phyloP scores from a whole-genome alignment of 768 basidiomycete genomes.

The Xerocomus brunneocitrinus region DNA sequence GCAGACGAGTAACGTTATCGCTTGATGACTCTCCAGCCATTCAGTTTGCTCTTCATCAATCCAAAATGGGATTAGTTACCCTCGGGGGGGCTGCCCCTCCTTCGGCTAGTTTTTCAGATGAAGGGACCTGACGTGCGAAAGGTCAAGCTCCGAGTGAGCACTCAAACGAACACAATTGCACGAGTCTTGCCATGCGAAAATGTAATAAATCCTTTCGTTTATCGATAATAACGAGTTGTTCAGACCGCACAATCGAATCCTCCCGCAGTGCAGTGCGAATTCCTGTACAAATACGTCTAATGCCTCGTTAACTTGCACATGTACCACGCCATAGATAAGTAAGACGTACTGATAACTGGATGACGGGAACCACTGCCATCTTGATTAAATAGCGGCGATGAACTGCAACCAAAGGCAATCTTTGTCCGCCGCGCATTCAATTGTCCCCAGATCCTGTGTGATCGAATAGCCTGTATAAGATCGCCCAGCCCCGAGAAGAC shows the following conservation, averaged over 20 bases:
- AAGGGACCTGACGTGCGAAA: neutral
- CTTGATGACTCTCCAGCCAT: slow-evolving; percentile 10
- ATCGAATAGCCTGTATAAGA: neutral
- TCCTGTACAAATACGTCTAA: neutral
- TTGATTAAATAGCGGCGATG: neutral
- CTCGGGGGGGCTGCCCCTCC: too few species aligned
- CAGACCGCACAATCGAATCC: neutral
- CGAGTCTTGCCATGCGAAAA: neutral
- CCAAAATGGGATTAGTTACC: too few species aligned
- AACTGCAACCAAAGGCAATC: neutral
- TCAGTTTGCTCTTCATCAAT: too few species aligned
- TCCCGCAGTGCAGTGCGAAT: neutral
- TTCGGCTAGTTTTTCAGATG: slow-evolving; percentile 27
- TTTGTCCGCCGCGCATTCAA: neutral
- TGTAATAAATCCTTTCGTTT: neutral
- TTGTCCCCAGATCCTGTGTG: neutral
- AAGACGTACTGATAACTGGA: neutral
- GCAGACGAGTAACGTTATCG: too few species aligned
- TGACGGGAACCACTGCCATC: neutral
- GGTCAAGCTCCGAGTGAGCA: neutral
- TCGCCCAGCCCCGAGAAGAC: neutral
- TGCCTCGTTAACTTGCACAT: neutral
- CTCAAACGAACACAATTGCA: neutral
- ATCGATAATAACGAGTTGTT: neutral
- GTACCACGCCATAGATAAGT: neutral